Evolutionary conservation across 352 stramenopile genomes (phyloP).

Genomic region (Pythium periplocum): DNA sequence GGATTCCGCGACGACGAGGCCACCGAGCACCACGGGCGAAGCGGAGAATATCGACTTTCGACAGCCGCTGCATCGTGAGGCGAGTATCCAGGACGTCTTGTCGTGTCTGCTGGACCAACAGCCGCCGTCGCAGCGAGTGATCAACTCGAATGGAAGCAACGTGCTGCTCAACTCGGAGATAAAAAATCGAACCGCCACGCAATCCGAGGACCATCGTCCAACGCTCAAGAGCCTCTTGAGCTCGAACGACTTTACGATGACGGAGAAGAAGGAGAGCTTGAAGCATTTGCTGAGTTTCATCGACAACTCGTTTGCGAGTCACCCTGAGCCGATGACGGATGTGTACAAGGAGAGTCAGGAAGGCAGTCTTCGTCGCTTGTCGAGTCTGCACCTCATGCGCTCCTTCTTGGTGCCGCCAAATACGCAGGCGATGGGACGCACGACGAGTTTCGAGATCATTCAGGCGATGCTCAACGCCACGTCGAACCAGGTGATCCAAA

Average conservation of each 20-base stretch:
- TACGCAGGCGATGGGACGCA: slow-evolving; percentile 50
- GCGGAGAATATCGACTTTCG: slow-evolving; percentile 31
- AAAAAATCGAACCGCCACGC: slow-evolving; percentile 29
- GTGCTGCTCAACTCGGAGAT: slow-evolving; percentile 53
- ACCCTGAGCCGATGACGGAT: slow-evolving; percentile 67
- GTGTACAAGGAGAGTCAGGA: slow-evolving; percentile 78
- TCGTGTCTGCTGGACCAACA: slow-evolving; percentile 72
- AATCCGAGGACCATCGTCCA: slow-evolving; percentile 32
- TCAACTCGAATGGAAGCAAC: slow-evolving; percentile 46
- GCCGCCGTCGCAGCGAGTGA: slow-evolving; percentile 33
- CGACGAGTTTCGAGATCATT: slow-evolving; percentile 85
- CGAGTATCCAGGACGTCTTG: slow-evolving; percentile 74
- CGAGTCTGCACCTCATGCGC: slow-evolving; percentile 76
- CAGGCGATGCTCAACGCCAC: slow-evolving; percentile 84
- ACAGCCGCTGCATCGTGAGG: slow-evolving; percentile 57
- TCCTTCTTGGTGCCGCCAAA: slow-evolving; percentile 53
- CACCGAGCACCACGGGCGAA: background rate
- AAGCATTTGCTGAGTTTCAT: slow-evolving; percentile 79
- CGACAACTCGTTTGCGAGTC: slow-evolving; percentile 77
- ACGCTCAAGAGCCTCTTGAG: slow-evolving; percentile 79
- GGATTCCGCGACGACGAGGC: background rate
- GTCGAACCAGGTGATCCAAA: slow-evolving; percentile 81
- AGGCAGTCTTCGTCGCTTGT: slow-evolving; percentile 62
- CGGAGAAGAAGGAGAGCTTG: slow-evolving; percentile 84
- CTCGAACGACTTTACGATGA: slow-evolving; percentile 80